phyloP scores from a whole-genome alignment of 1,139 yeast genomes.

The Zygosaccharomyces sapae region DNA sequence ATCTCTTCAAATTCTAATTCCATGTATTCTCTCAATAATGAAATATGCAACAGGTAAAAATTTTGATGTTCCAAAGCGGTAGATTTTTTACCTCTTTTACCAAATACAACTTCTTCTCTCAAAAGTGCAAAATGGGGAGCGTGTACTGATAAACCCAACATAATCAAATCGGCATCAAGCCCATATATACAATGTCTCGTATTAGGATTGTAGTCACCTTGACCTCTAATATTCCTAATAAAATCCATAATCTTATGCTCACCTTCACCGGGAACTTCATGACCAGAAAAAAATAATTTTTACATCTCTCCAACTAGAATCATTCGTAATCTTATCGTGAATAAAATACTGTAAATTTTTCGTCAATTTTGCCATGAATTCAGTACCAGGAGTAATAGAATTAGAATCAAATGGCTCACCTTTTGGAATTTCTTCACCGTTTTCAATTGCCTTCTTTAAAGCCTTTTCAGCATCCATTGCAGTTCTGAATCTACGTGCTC shows the following conservation, averaged over 20 bases:
- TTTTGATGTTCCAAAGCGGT: slow-evolving; percentile 71
- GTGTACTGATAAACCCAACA: slow-evolving; percentile 94
- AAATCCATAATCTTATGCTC: slow-evolving; percentile 97
- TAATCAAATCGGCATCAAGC: slow-evolving; percentile 93
- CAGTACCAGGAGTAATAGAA: slow-evolving; percentile 97
- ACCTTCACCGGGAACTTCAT: slow-evolving; percentile 99
- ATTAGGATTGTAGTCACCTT: slow-evolving; percentile 72
- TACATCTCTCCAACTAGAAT: slow-evolving; percentile 84
- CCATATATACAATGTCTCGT: slow-evolving; percentile 96
- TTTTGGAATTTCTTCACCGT: slow-evolving; percentile 46
- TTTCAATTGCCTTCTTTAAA: slow-evolving; percentile 45
- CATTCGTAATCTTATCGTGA: slow-evolving; percentile 83
- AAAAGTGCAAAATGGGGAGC: slow-evolving; percentile 93
- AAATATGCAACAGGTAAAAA: slow-evolving; percentile 77
- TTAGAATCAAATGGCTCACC: slow-evolving; percentile 89
- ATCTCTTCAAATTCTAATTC: slow-evolving; percentile 79
- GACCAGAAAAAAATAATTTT: slow-evolving; percentile 87
- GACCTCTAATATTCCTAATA: slow-evolving; percentile 76
- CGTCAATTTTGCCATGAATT: slow-evolving; percentile 91
- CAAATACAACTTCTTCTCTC: slow-evolving; percentile 94
- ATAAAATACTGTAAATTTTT: slow-evolving; percentile 82
- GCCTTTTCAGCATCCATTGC: slow-evolving; percentile 90
- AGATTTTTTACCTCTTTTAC: slow-evolving; percentile 49
- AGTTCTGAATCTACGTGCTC: slow-evolving; percentile 95
- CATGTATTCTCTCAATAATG: slow-evolving; percentile 84